Evolutionary conservation across 495 filamentous ascomycete species (phyloP), one percentile per base, ranked within the genome.

Genomic region (Penicillium ucsense): DNA sequence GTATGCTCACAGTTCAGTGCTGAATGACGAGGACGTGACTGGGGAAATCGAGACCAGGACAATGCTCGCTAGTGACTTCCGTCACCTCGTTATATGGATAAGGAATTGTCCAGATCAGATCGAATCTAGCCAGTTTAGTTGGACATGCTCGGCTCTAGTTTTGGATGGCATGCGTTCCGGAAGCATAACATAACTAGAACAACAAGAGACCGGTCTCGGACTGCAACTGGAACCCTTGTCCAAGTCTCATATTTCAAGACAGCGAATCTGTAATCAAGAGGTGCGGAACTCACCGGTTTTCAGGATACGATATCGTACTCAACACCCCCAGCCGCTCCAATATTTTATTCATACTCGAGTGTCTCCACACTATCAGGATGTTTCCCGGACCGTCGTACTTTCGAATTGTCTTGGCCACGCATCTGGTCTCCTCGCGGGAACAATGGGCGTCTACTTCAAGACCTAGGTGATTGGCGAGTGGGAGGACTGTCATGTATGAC

Each of bases 31-130:
- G 45, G 4, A 32, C 44, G 12, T 41, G 27, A 5, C 34, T 20
- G 20, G 20, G 29, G 2, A 43, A 11, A 52, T 77, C 73, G 38
- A 78, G 46, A 0, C 62, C 69, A 31, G 71, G 63, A 48, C 73
- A 77, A 6, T 57, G 47, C 54, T 77, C 72, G 8, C 62, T 66
- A 10, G 51, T 54, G 9, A 62, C 47, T 9, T 52, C 42, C 0
- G 67, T 72, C 35, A 77, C 59, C 8, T 61, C 56, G 29, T 52
- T 48, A 52, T 71, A 76, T 5, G 66, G 62, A 11, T 49, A 63
- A 0, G 67, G 69, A 46, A 70, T 62, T 0, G 69, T 75, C 74
- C 74, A 77, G 42, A 77, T 72, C 11, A 77, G 35, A 42, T 77
- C 65, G 40, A 62, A 76, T 30, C 65, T 69, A 38, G 45, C 5